These are phyloP conservation scores for Diaporthe caulivora DNA, from an alignment of 2,329 filamentous ascomycete species.

Conservation along the genomic window DNA sequence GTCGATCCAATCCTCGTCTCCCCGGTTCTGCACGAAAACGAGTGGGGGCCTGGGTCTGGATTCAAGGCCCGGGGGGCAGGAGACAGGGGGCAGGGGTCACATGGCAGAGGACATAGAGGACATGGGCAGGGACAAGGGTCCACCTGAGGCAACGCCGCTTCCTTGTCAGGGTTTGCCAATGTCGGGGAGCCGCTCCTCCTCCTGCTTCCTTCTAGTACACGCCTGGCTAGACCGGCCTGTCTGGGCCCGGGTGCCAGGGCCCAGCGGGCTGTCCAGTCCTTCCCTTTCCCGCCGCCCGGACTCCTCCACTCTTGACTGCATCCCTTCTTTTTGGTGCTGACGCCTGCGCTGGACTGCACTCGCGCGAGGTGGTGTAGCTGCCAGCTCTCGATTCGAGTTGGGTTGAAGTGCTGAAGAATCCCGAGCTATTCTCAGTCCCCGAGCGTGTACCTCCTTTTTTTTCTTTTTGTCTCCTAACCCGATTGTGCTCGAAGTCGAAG, in stretches of 20 bases:
- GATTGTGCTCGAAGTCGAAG: background rate
- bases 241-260: conserved; percentile 9
- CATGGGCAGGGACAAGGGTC: background rate
- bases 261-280: conserved; percentile 22
- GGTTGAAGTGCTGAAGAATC: background rate
- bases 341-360: background rate
- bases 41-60: conserved; percentile 21
- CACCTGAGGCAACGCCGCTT: background rate
- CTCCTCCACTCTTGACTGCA: conserved; percentile 39
- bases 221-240: too few species aligned
- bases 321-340: conserved; percentile 30
- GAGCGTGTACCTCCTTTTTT: background rate
- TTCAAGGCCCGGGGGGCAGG: conserved; percentile 2
- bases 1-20: conserved; percentile 30
- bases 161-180: conserved; percentile 28
- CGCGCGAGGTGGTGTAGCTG: background rate
- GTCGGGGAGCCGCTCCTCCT: conserved; percentile 15
- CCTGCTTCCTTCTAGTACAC: conserved; percentile 6
- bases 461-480: too few species aligned
- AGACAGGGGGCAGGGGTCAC: background rate
- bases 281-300: conserved; percentile 26
- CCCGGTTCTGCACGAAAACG: conserved; percentile 31
- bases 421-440: conserved; percentile 6
- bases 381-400: background rate
- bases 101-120: too few species aligned